Base-by-base conservation (phyloP, 192 early-diverging fungal species). In the Dispira simplex region DNA sequence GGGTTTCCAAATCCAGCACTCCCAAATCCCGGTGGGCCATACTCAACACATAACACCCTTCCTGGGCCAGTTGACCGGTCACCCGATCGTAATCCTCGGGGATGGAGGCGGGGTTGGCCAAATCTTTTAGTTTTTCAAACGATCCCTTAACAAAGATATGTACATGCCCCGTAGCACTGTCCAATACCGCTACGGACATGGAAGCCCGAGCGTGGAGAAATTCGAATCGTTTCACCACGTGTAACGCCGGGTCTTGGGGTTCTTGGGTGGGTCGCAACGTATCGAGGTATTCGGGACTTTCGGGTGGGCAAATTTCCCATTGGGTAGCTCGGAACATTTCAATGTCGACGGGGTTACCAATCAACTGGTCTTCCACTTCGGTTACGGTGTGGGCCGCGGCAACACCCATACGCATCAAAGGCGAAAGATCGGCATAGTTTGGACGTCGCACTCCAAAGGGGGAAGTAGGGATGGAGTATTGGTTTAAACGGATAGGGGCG, bases 41-140 rank as follows among this genome's bases (percentile, higher is more conserved):
- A 5, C 83, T 81, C 46, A 91, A 70, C 44, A 90, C 88, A 65
- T 91, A 91, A 70, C 84, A 82, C 13, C 89, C 89, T 43, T 84
- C 71, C 18, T 73, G 71, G 9, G 89, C 86, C 44, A 85, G 73
- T 20, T 70, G 64, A 62, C 69, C 68, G 47, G 84, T 79, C 5
- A 70, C 69, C 3, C 11, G 26, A 55, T 83, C 78, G 63, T 83
- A 87, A 62, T 81, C 76, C 23, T 28, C 65, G 10, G 89, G 89
- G 16, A 85, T 46, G 0, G 73, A 71, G 18, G 56, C 57, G n/a
- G 75, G 70, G 28, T 71, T 68, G 67, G 67, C 69, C 44, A 85
- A 65, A 44, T 82, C 79, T 64, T 79, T 78, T 46, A 90, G 71
- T 68, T 82, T 82, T 73, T 89, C 87, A 67, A 83, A 87, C 49